These are phyloP conservation scores for Pseudodiploospora longispora DNA, from an alignment of 2,329 filamentous ascomycete species.

Conservation along the genomic window DNA sequence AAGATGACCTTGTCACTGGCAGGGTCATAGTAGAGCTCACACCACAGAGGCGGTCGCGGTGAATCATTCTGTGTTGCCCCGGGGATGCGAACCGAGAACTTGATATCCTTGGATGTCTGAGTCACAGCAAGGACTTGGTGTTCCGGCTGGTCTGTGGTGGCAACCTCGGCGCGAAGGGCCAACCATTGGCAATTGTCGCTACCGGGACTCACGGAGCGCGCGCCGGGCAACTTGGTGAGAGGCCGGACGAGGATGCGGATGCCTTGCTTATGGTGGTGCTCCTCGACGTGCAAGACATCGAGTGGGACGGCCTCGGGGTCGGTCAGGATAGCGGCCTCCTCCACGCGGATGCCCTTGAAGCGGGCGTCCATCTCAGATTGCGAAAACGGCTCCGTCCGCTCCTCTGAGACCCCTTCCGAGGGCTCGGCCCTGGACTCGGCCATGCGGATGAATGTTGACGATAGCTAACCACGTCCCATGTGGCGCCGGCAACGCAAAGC, in stretches of 20 bases:
- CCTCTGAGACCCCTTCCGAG: slow-evolving; percentile 34
- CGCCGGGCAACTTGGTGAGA: slow-evolving; percentile 40
- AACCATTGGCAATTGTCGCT: slow-evolving; percentile 51
- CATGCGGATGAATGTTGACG: slow-evolving; percentile 27
- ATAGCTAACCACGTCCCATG: slow-evolving; percentile 18
- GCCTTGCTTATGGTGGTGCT: slow-evolving; percentile 45
- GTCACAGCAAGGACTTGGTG: slow-evolving; percentile 52
- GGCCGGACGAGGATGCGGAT: slow-evolving; percentile 51
- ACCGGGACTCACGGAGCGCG: slow-evolving; percentile 48
- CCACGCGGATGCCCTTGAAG: slow-evolving; percentile 36
- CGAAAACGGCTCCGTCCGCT: slow-evolving; percentile 52
- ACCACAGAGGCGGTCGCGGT: slow-evolving; percentile 44
- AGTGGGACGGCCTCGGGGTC: slow-evolving; percentile 41
- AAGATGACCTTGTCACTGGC: slow-evolving; percentile 51
- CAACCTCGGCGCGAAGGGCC: slow-evolving; percentile 45
- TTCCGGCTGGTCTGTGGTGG: slow-evolving; percentile 42
- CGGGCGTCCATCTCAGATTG: slow-evolving; percentile 47
- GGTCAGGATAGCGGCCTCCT: slow-evolving; percentile 30
- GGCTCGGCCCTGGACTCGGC: slow-evolving; percentile 33
- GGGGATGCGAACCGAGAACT: slow-evolving; percentile 50
- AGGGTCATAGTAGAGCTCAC: slow-evolving; percentile 53
- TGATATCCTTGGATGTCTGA: slow-evolving; percentile 52
- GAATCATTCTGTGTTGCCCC: slow-evolving; percentile 35
- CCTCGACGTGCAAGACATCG: slow-evolving; percentile 43
- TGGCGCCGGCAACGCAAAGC: slow-evolving; percentile 1